Evolutionary conservation across 306 rosid species (phyloP).

Genomic region (Cucurbita argyrosperma): DNA sequence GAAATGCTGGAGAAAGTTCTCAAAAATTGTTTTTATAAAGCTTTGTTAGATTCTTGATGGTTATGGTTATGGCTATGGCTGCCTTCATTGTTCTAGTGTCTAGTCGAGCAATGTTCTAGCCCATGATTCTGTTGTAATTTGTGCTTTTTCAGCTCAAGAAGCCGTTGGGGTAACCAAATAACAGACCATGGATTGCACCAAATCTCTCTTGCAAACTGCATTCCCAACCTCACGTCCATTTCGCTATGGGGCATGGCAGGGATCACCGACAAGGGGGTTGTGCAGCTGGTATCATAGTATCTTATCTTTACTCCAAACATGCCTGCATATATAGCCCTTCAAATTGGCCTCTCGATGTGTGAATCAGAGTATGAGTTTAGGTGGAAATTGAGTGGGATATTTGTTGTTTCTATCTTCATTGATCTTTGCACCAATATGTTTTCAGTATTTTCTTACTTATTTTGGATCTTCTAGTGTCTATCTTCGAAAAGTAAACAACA

Average conservation of each 20-base stretch:
- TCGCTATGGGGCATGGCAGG: constrained; percentile 92
- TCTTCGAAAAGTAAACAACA: background rate
- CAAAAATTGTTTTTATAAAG: background rate
- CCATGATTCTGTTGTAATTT: no score
- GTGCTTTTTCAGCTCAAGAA: constrained; percentile 45
- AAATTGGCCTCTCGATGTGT: no score
- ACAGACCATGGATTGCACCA: constrained; percentile 52
- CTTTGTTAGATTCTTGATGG: background rate
- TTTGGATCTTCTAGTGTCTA: background rate
- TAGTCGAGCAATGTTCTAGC: no score
- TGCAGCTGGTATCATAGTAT: constrained; percentile 45
- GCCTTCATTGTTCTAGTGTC: no score
- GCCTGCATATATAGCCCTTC: background rate
- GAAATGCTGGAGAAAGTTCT: background rate
- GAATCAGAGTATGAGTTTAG: background rate
- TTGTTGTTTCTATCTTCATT: background rate
- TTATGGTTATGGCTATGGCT: background rate
- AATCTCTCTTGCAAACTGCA: constrained; percentile 62
- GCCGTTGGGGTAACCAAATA: constrained; percentile 83
- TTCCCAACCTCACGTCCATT: constrained; percentile 57
- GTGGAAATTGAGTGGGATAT: background rate
- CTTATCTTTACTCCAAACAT: background rate
- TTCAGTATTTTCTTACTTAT: background rate
- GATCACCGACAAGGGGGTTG: constrained; percentile 78
- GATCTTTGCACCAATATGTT: background rate